A percentile compares a stretch with the other conserved stretches of the same genome.
Evolutionary conservation across 108 stramenopile genomes (phyloP).

Genomic region (Cyclotella choctawhatcheeana): DNA sequence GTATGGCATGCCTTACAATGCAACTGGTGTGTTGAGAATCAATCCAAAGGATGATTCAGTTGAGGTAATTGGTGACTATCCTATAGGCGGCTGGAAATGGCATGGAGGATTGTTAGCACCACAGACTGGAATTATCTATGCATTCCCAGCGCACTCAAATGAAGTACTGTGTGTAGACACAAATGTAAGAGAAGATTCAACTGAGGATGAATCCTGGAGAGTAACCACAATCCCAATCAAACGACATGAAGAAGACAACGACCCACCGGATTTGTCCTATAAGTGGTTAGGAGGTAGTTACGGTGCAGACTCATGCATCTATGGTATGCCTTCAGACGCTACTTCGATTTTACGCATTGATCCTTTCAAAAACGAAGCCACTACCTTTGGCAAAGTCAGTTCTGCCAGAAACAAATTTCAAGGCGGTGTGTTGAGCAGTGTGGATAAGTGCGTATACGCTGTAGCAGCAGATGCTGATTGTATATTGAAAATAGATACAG

Average conservation of each 20-base stretch:
- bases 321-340: constrained; percentile 71
- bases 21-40: constrained; percentile 45
- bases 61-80: constrained; percentile 36
- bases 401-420: constrained; percentile 55
- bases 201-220: constrained; percentile 42
- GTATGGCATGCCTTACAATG: constrained; percentile 43
- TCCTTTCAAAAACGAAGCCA: constrained; percentile 43
- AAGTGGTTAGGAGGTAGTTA: constrained; percentile 71
- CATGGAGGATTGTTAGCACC: constrained; percentile 57
- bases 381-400: constrained; percentile 34
- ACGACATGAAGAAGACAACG: constrained; percentile 32
- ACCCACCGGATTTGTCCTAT: constrained; percentile 31
- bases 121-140: constrained; percentile 45
- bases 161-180: constrained; percentile 53
- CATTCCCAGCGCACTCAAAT: constrained; percentile 46
- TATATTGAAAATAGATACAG: constrained; percentile 72
- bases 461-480: constrained; percentile 72
- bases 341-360: constrained; percentile 45
- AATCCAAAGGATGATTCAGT: constrained; percentile 39
- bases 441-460: constrained; percentile 80
- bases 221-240: constrained; percentile 44
- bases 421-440: constrained; percentile 66
- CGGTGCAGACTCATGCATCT: constrained; percentile 86
- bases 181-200: constrained; percentile 18
- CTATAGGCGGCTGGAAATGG: constrained; percentile 41